Percentiles rank a stretch among this genome's conserved stretches.
phyloP scores from a whole-genome alignment of 441 rosid species.

The Melastoma candidum region DNA sequence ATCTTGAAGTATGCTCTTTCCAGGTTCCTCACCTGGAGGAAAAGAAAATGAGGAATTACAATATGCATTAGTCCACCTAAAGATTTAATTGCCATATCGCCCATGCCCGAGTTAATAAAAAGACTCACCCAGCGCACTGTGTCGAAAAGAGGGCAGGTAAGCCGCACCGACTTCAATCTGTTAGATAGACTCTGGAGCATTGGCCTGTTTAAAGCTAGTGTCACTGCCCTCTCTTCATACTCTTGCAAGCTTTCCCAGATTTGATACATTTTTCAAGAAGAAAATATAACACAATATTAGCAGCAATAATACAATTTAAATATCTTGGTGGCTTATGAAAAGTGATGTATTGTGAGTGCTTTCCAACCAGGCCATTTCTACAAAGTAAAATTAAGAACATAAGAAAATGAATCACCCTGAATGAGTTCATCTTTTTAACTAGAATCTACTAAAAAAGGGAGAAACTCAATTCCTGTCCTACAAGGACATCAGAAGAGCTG shows the following conservation, averaged over 20 bases:
- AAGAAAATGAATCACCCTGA: too few species aligned
- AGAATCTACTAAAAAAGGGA: too few species aligned
- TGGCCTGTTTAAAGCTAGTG: slow-evolving; percentile 58
- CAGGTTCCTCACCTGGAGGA: slow-evolving; percentile 70
- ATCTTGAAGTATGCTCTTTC: slow-evolving; percentile 88
- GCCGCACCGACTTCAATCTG: slow-evolving; percentile 59
- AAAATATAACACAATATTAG: background rate
- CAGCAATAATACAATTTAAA: background rate
- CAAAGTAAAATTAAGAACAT: too few species aligned
- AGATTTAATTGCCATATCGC: background rate
- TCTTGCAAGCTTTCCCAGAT: slow-evolving; percentile 57
- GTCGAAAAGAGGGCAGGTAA: slow-evolving; percentile 87
- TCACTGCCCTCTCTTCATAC: slow-evolving; percentile 86
- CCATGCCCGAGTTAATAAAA: background rate
- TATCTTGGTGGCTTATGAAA: too few species aligned
- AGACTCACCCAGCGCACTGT: slow-evolving; percentile 84
- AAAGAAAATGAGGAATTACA: too few species aligned
- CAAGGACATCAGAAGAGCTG: too few species aligned
- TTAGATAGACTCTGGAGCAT: slow-evolving; percentile 68
- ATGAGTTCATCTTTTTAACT: too few species aligned
- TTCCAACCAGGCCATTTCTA: too few species aligned
- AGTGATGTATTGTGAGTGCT: too few species aligned
- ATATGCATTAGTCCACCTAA: too few species aligned
- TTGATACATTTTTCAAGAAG: too few species aligned
- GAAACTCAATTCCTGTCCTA: too few species aligned